Base-by-base conservation (phyloP, 768 basidiomycete genomes). In the Daedaleopsis sinensis region DNA sequence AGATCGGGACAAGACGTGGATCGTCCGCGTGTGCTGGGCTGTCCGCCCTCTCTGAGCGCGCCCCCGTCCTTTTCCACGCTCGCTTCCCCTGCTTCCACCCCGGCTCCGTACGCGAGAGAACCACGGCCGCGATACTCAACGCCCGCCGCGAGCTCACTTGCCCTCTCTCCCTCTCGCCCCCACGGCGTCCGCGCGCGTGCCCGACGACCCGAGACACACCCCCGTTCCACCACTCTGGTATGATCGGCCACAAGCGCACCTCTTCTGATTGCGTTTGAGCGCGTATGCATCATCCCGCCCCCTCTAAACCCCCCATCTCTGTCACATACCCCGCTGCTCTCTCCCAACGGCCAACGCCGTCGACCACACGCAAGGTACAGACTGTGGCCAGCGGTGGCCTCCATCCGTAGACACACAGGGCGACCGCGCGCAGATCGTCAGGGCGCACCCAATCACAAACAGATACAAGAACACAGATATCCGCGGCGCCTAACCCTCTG, bases 181-280 rank as follows among this genome's bases (percentile, higher is more conserved):
- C 10, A 7, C 39, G 10, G 39, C 39, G 13, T 3, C 39, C 18
- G 39, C 39, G 13, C 39, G 11, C 38, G 12, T 21, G 38, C 36
- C 58, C 19, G 52, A 59, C 44, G 37, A 44, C 21, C 9, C 58
- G 42, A 24, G 23, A 32, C 35, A 19, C 10, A 24, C 32, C 43
- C n/a, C 37, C 48, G 43, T 15, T n/a, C 61, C 61, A 52, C 51
- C 36, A 49, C 13, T 19, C 52, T 57, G 61, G 61, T 23, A 54
- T 50, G 61, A 62, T 57, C 61, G 61, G 6, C 21, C 54, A 35
- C 27, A 23, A 54, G 61, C 61, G 61, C 52, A 52, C 48, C 51
- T 50, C 38, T 56, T 58, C 61, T 62, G 61, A 62, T 62, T 62
- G 61, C 56, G 61, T 62, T 62, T 57, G 44, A 44, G 55, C 55